phyloP scores from a whole-genome alignment of 805 yeast species.

The Wickerhamiella qilinensis region DNA sequence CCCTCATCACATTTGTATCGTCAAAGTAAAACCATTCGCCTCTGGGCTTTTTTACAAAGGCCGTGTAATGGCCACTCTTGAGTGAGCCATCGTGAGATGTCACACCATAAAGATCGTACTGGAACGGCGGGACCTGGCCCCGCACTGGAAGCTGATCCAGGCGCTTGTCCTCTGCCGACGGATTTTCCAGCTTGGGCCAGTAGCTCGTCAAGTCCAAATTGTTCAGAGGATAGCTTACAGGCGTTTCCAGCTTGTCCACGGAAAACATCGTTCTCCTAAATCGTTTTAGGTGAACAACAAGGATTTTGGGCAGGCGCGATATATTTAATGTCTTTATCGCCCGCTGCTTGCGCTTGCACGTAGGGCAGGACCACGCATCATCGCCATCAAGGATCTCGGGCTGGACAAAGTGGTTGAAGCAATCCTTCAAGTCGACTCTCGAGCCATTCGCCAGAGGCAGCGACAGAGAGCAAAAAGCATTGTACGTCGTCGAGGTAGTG shows the following conservation, averaged over 20 bases:
- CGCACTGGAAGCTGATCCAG: slow-evolving; percentile 40
- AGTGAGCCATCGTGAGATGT: slow-evolving; percentile 73
- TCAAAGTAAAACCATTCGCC: slow-evolving; percentile 70
- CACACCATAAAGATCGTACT: slow-evolving; percentile 62
- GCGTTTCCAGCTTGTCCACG: slow-evolving; percentile 40
- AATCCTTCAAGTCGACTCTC: slow-evolving; percentile 33
- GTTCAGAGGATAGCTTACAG: slow-evolving; percentile 49
- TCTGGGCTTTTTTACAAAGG: slow-evolving; percentile 52
- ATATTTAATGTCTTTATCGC: slow-evolving; percentile 57
- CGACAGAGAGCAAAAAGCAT: slow-evolving; percentile 62
- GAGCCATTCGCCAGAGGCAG: slow-evolving; percentile 39
- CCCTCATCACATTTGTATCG: slow-evolving; percentile 49
- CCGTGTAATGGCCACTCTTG: slow-evolving; percentile 78
- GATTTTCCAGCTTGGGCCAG: slow-evolving; percentile 36
- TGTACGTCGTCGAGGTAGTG: slow-evolving; percentile 70
- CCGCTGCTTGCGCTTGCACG: slow-evolving; percentile 44
- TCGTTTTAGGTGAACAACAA: slow-evolving; percentile 75
- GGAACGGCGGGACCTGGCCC: slow-evolving; percentile 69
- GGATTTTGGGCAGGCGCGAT: slow-evolving; percentile 59
- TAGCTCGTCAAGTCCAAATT: slow-evolving; percentile 48
- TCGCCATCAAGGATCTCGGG: slow-evolving; percentile 60
- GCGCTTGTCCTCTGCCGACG: slow-evolving; percentile 24
- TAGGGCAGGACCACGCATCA: slow-evolving; percentile 74
- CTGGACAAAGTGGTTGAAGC: slow-evolving; percentile 63
- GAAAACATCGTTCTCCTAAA: slow-evolving; percentile 31